Evolutionary conservation across 2,329 filamentous ascomycete genomes (phyloP).

Genomic region (Colletotrichum falcatum): DNA sequence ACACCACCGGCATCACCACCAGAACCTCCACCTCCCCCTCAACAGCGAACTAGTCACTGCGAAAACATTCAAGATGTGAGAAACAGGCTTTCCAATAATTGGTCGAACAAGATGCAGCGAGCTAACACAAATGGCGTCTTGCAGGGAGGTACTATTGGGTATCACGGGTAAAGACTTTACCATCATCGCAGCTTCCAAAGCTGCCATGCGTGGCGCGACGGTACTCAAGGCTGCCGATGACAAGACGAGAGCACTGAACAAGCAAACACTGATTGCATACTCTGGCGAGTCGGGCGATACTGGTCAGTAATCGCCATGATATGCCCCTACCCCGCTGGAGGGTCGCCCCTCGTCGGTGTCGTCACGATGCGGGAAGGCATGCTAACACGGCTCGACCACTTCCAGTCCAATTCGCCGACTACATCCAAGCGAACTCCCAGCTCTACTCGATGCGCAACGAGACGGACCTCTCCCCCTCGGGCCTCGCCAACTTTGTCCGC

Average conservation of each 20-base stretch:
- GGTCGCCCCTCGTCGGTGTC: background rate
- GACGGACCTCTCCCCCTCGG: slow-evolving; percentile 88
- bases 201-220: slow-evolving; percentile 96
- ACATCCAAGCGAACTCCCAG: slow-evolving; percentile 97
- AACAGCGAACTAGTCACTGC: slow-evolving; percentile 26
- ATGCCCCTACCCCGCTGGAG: slow-evolving; percentile 16
- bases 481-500: slow-evolving; percentile 92
- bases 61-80: slow-evolving; percentile 48
- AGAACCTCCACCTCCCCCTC: slow-evolving; percentile 18
- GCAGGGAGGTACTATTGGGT: slow-evolving; percentile 95
- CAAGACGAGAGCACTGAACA: slow-evolving; percentile 94
- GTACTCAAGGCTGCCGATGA: slow-evolving; percentile 96
- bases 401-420: slow-evolving; percentile 97
- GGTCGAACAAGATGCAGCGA: slow-evolving; percentile 32
- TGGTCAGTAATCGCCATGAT: slow-evolving; percentile 63
- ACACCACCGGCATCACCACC: slow-evolving; percentile 26
- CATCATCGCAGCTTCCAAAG: slow-evolving; percentile 96
- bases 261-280: slow-evolving; percentile 94
- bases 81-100: background rate
- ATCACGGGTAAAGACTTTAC: slow-evolving; percentile 99
- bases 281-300: slow-evolving; percentile 97
- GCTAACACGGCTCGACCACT: slow-evolving; percentile 40
- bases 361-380: slow-evolving; percentile 9
- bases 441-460: slow-evolving; percentile 99
- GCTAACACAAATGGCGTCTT: slow-evolving; percentile 32